Percentiles rank a stretch among this genome's conserved stretches.
phyloP scores from a whole-genome alignment of 2,329 filamentous ascomycete species.

The Cryoendolithus antarcticus region DNA sequence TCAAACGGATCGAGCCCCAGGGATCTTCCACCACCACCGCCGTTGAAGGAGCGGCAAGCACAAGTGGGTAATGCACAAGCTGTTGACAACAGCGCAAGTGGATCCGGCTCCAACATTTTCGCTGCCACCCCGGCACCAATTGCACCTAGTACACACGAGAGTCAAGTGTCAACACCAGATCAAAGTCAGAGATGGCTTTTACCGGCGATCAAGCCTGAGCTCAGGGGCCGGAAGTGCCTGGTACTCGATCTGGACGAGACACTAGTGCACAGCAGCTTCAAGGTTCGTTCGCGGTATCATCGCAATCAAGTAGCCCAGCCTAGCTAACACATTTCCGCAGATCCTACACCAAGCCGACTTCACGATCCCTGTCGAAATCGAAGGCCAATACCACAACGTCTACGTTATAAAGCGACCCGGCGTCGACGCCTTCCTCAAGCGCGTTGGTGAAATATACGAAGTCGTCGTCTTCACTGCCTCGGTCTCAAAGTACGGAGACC shows the following conservation, averaged over 20 bases:
- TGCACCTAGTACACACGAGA: constrained; percentile 15
- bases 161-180: constrained; percentile 27
- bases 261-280: constrained; percentile 95
- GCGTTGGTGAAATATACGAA: constrained; percentile 93
- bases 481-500: constrained; percentile 98
- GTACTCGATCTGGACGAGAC: constrained; percentile 95
- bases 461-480: constrained; percentile 98
- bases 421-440: constrained; percentile 97
- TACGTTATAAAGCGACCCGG: constrained; percentile 99
- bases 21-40: constrained; percentile 43
- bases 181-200: constrained; percentile 58
- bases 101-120: constrained; percentile 1
- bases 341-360: constrained; percentile 97
- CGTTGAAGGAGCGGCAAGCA: constrained; percentile 32
- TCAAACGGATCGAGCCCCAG: constrained; percentile 14
- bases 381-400: constrained; percentile 97
- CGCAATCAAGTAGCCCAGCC: background rate
- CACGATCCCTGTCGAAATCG: constrained; percentile 96
- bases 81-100: constrained; percentile 2
- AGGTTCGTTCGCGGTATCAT: constrained; percentile 46
- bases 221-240: constrained; percentile 82
- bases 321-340: constrained; percentile 34
- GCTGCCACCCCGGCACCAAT: constrained; percentile 2
- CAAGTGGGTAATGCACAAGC: constrained; percentile 9
- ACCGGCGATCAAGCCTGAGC: constrained; percentile 66